These are phyloP conservation scores for Mycena alexandri DNA, from an alignment of 768 basidiomycete genomes.

Conservation along the genomic window DNA sequence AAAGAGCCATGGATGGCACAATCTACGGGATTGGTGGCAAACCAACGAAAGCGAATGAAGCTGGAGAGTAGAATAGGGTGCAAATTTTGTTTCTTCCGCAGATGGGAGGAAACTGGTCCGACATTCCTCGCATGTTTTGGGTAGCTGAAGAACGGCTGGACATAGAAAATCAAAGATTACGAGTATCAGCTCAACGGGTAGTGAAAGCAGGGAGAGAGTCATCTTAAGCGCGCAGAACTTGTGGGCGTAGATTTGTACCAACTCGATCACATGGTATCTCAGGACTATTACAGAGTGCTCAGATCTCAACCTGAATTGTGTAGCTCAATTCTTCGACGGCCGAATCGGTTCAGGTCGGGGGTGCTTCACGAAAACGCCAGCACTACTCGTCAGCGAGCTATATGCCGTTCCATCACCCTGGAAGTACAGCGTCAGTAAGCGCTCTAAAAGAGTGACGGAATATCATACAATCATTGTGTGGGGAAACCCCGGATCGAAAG, in stretches of 20 bases:
- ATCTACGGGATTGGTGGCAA: neutral
- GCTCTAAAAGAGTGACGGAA: neutral
- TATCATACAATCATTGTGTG: slow-evolving; percentile 47
- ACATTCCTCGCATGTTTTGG: too few species aligned
- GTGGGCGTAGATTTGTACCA: too few species aligned
- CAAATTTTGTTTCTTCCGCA: neutral
- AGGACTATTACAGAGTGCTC: too few species aligned
- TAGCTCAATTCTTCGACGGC: slow-evolving; percentile 4
- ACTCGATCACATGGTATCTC: too few species aligned
- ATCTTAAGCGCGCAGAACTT: too few species aligned
- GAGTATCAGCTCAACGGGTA: too few species aligned
- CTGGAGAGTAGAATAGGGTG: neutral
- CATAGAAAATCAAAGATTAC: too few species aligned
- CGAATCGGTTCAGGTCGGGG: slow-evolving; percentile 11
- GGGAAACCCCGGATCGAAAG: slow-evolving; percentile 64
- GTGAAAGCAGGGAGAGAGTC: too few species aligned
- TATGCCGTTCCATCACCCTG: slow-evolving; percentile 22
- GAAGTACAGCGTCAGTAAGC: neutral
- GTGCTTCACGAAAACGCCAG: slow-evolving; percentile 20
- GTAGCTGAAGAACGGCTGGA: too few species aligned
- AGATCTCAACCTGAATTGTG: too few species aligned
- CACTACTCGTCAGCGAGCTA: neutral
- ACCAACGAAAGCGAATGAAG: neutral
- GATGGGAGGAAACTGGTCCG: neutral
- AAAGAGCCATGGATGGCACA: slow-evolving; percentile 20